Evolutionary conservation across 805 yeast genomes (phyloP), one percentile per base, ranked within the genome.

Genomic region (Lachancea cidri): DNA sequence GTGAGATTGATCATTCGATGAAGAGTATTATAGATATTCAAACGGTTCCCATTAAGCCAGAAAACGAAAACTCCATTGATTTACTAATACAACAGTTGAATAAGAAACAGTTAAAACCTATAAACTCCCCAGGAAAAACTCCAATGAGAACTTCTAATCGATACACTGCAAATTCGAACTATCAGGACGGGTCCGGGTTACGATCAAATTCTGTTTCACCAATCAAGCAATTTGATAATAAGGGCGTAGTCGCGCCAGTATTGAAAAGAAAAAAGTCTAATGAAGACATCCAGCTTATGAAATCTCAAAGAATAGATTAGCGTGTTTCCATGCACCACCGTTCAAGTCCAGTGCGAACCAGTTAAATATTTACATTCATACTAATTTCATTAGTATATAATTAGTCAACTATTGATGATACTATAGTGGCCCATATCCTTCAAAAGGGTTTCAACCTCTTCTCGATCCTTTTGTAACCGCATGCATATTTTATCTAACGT

Each of bases 401-500:
- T 7, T 22, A 22, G 27, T 54, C 45, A 68, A 39, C 64, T 55
- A 45, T 71, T 73, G 2, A 77, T 65, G 11, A 74, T 57, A 38
- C 63, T 71, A 64, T 76, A 76, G 14, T 73, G 73, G 1, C 80
- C 80, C 22, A 79, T 60, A 24, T 62, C 60, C 24, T 65, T 57
- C n/a, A 79, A 44, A 3, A 76, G 39, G 2, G 52, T 53, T 49
- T 79, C 83, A 1, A 83, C 75, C 20, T 80, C 81, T 16, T 57
- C 58, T 35, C 77, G 66, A 7, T 83, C 71, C 53, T 71, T 71
- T 35, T 72, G 75, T 51, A 86, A 64, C 43, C 78, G 83, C 0
- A 91, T 85, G 53, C 91, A 82, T 2, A 86, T 79, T 3, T 75
- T 68, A 52, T 83, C 91, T 48, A 80, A 68, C 46, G 72, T 74